Base-by-base conservation (phyloP, 306 rosid species). In the Dicorynia guianensis region DNA sequence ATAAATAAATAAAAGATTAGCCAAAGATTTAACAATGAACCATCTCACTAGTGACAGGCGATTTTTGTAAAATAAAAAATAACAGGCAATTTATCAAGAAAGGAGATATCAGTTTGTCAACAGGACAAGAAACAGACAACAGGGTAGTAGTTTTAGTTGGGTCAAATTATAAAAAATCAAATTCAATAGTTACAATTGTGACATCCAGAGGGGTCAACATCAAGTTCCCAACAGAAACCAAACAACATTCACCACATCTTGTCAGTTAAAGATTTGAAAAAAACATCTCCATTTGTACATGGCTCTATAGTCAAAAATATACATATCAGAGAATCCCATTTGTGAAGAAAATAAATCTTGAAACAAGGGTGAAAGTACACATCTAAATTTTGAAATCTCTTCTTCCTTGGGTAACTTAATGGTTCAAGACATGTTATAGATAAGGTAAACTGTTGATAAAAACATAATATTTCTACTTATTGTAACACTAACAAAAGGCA, bases 391-490 rank as follows among this genome's bases (percentile, higher is more conserved):
- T 36, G 34, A 67, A 11, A 36, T 52, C 70, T 67, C 25, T 44
- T n/a, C 17, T 59, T 14, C 35, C 8, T 30, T 11, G 11, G 42
- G 40, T 3, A 40, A 55, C 14, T 55, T 18, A 56, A 47, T 68
- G 61, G 30, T 61, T 55, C 10, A 40, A 54, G 55, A 11, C 15
- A n/a, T 6, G 46, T 42, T 50, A 13, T 43, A 61, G 55, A 19
- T 4, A 42, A 6, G 17, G 72, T 14, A 36, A 39, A 55, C 53
- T 17, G 34, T 40, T 25, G 2, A 1, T 25, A 25, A 53, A 48
- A 53, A 60, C 72, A 40, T 10, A 17, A 80, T 58, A 67, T 80
- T 36, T 39, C 76, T n/a, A 18, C 66, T 57, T 17, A 30, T 25
- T 25, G 30, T 2, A 25, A 25, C 2, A 25, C 1, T 25, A 25